Conservation (phyloP, 2,329 filamentous ascomycete genomes). For the Passalora sequoiae region DNA sequence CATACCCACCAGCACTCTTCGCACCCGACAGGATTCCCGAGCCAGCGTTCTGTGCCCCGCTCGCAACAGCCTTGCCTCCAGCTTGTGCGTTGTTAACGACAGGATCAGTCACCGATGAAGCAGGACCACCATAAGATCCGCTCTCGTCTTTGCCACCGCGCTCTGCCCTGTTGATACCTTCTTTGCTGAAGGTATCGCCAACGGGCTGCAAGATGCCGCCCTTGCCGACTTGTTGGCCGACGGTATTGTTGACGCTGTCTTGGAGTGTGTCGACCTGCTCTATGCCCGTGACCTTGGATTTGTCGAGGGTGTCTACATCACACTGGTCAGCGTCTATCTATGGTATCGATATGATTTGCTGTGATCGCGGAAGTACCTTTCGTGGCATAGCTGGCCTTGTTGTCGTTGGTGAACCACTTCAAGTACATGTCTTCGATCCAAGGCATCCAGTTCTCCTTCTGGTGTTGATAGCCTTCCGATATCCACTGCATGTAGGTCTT, state of each 20-base stretch:
- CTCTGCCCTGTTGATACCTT: conserved; percentile 62
- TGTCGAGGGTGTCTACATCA: conserved; percentile 56
- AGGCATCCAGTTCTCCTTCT: conserved; percentile 71
- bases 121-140: conserved; percentile 46
- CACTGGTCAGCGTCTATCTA: no score
- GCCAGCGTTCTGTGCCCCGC: conserved; percentile 25
- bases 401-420: conserved; percentile 68
- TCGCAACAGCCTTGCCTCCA: conserved; percentile 25
- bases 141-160: conserved; percentile 59
- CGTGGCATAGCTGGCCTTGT: conserved; percentile 67
- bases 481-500: conserved; percentile 50
- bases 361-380: conserved; percentile 60
- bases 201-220: conserved; percentile 62
- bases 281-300: conserved; percentile 65
- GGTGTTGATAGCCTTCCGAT: conserved; percentile 61
- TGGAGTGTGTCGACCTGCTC: conserved; percentile 63
- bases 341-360: no score
- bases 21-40: conserved; percentile 27
- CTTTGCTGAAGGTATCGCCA: conserved; percentile 58
- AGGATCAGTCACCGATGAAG: conserved; percentile 34
- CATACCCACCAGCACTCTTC: conserved; percentile 32
- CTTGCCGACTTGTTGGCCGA: conserved; percentile 60
- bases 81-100: conserved; percentile 28
- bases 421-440: conserved; percentile 72
- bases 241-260: conserved; percentile 60